These are phyloP conservation scores for Rhizopogon vulgaris DNA, from an alignment of 768 basidiomycete species.

Conservation along the genomic window DNA sequence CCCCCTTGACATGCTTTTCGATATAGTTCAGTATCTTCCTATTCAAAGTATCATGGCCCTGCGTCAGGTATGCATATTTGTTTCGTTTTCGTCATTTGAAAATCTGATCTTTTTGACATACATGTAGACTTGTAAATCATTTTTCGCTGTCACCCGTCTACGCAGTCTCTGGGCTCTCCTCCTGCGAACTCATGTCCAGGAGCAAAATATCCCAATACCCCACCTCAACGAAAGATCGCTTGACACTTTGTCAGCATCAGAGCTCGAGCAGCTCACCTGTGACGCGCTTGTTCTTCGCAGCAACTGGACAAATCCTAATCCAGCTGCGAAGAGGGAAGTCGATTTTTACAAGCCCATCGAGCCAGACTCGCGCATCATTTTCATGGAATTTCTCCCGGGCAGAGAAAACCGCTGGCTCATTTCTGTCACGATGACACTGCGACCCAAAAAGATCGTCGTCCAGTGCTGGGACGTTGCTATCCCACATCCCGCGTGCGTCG, in stretches of 20 bases:
- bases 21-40: conserved; percentile 36
- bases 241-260: conserved; percentile 29
- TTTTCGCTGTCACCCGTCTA: conserved; percentile 36
- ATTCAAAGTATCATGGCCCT: conserved; percentile 37
- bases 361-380: conserved; percentile 31
- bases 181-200: conserved; percentile 35
- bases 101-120: background rate
- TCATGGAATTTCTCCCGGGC: conserved; percentile 42
- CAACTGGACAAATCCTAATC: conserved; percentile 44
- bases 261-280: conserved; percentile 38
- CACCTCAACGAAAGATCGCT: conserved; percentile 26
- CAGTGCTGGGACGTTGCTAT: conserved; percentile 53
- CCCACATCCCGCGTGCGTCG: conserved; percentile 34
- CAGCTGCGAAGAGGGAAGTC: conserved; percentile 23
- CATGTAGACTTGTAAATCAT: conserved; percentile 45
- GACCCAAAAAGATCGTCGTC: conserved; percentile 27
- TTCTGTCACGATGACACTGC: conserved; percentile 30
- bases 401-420: conserved; percentile 40
- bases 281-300: conserved; percentile 37
- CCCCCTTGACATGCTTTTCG: conserved; percentile 44
- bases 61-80: conserved; percentile 35
- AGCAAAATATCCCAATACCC: conserved; percentile 42
- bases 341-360: conserved; percentile 19
- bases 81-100: background rate
- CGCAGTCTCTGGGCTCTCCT: conserved; percentile 46